phyloP scores from a whole-genome alignment of 73 alveolate species.

The Diophrys sp. region DNA sequence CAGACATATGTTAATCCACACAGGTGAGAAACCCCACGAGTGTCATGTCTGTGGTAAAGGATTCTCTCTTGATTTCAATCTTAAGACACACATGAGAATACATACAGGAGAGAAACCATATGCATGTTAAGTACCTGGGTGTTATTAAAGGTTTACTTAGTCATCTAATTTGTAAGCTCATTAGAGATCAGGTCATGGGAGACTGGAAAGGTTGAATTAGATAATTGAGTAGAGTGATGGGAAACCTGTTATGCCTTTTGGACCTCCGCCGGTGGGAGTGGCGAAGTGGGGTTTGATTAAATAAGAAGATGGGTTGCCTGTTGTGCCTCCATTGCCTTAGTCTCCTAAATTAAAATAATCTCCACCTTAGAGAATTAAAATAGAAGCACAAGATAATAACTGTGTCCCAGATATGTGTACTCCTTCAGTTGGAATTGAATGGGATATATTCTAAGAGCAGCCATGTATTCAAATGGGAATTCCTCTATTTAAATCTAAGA shows the following conservation, averaged over 20 bases:
- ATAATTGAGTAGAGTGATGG: no score
- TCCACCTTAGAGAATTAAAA: background rate
- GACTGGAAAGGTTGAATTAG: background rate
- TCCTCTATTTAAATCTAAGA: background rate
- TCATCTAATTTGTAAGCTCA: slow-evolving; percentile 76
- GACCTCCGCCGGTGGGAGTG: background rate
- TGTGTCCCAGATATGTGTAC: no score
- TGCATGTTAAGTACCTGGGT: slow-evolving; percentile 53
- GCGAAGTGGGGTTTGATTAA: background rate
- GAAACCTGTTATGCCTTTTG: background rate
- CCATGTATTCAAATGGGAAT: no score
- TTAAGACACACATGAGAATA: slow-evolving; percentile 80
- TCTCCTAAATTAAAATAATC: no score
- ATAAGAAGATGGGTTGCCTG: no score
- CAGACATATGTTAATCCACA: slow-evolving; percentile 84
- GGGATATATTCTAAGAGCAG: no score
- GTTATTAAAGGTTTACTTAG: slow-evolving; percentile 76
- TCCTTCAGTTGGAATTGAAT: no score
- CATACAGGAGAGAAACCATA: slow-evolving; percentile 95
- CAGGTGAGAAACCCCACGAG: slow-evolving; percentile 79
- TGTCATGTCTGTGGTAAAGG: slow-evolving; percentile 78
- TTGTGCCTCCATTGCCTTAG: no score
- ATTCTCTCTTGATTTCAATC: slow-evolving; percentile 73
- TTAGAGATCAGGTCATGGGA: slow-evolving; percentile 36
- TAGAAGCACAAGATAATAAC: background rate